Evolutionary conservation across 2,329 filamentous ascomycete genomes (phyloP).

Genomic region (Penicillium decumbens): DNA sequence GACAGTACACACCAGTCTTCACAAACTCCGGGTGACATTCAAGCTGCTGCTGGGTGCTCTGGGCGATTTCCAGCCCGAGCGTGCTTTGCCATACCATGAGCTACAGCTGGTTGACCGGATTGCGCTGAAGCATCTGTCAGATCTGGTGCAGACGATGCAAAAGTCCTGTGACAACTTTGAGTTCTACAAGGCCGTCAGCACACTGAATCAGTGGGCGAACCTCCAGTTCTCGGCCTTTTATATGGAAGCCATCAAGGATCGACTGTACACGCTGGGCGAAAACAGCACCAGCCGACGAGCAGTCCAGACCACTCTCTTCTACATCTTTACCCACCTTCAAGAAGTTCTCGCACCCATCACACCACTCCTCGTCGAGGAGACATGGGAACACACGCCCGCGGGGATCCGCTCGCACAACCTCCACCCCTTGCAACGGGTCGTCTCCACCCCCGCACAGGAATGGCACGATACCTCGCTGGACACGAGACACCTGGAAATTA

Average conservation of each 20-base stretch:
- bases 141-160: constrained; percentile 61
- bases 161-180: constrained; percentile 66
- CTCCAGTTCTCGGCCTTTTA: constrained; percentile 89
- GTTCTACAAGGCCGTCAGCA: constrained; percentile 71
- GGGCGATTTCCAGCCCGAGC: constrained; percentile 50
- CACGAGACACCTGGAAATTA: constrained; percentile 38
- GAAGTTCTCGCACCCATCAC: constrained; percentile 76
- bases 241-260: constrained; percentile 85
- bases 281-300: constrained; percentile 57
- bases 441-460: constrained; percentile 27
- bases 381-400: constrained; percentile 70
- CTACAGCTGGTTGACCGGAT: constrained; percentile 65
- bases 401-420: constrained; percentile 53
- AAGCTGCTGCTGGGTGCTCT: constrained; percentile 84
- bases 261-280: constrained; percentile 76
- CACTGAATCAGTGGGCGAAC: constrained; percentile 75
- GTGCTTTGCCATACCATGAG: constrained; percentile 40
- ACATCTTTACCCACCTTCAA: constrained; percentile 67
- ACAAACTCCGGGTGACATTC: constrained; percentile 84
- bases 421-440: constrained; percentile 44
- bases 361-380: constrained; percentile 80
- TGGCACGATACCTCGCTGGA: constrained; percentile 49
- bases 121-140: constrained; percentile 67
- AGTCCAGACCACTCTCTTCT: constrained; percentile 54
- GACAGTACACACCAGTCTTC: constrained; percentile 67